Conservation (phyloP, 192 early-diverging fungal genomes). For the Geranomyces michiganensis region DNA sequence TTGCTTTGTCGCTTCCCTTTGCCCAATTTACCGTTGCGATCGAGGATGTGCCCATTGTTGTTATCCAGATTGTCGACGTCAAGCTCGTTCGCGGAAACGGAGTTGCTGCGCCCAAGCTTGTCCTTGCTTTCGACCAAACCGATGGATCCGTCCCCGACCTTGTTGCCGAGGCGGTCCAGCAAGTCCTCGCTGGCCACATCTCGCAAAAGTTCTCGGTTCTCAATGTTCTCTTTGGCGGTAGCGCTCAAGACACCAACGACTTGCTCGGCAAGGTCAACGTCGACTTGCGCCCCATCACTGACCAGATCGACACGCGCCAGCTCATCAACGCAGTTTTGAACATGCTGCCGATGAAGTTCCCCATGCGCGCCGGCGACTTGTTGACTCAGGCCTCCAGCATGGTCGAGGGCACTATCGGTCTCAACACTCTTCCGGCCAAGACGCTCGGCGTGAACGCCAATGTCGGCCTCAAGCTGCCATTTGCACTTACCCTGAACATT, state of each 20-base stretch:
- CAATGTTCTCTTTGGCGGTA: slow-evolving; percentile 33
- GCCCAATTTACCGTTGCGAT: slow-evolving; percentile 21
- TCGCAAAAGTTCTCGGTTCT: slow-evolving; percentile 14
- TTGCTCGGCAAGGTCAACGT: slow-evolving; percentile 30
- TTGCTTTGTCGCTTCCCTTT: slow-evolving; percentile 37
- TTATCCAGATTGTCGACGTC: slow-evolving; percentile 29
- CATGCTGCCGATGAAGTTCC: slow-evolving; percentile 32
- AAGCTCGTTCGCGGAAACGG: slow-evolving; percentile 23
- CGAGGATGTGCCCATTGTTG: slow-evolving; percentile 16
- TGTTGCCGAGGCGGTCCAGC: slow-evolving; percentile 25
- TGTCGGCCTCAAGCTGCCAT: slow-evolving; percentile 34
- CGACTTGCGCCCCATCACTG: slow-evolving; percentile 20
- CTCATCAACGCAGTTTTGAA: slow-evolving; percentile 20
- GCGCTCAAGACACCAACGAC: slow-evolving; percentile 26
- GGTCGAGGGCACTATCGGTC: slow-evolving; percentile 20
- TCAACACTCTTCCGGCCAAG: slow-evolving; percentile 38
- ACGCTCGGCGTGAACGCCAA: slow-evolving; percentile 26
- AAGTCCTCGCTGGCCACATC: slow-evolving; percentile 32
- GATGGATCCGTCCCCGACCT: slow-evolving; percentile 32
- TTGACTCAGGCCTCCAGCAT: slow-evolving; percentile 2
- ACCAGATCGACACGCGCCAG: slow-evolving; percentile 16
- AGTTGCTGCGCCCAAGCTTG: slow-evolving; percentile 17
- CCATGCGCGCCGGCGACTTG: slow-evolving; percentile 15
- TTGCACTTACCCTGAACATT: slow-evolving; percentile 30
- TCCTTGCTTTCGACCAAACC: slow-evolving; percentile 21